Evolutionary conservation across 345 rosid species (phyloP).

Genomic region (Citrus trifoliata): DNA sequence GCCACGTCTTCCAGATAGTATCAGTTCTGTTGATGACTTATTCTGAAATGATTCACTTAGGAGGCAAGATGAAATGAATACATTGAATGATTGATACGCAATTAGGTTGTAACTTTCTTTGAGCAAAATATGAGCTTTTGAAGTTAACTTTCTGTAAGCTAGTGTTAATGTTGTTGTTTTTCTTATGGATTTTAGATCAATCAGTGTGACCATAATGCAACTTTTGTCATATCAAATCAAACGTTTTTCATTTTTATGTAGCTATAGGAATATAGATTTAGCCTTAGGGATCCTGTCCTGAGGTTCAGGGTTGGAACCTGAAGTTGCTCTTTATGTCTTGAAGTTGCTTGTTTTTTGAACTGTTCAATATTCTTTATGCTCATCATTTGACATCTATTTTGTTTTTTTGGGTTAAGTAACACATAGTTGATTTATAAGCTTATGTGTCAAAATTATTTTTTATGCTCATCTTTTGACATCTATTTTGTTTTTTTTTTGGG

Average conservation of each 20-base stretch:
- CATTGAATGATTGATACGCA: background rate
- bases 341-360: conserved; percentile 18
- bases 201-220: background rate
- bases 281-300: conserved; percentile 28
- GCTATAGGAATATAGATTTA: conserved; percentile 24
- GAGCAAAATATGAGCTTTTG: background rate
- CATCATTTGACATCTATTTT: conserved; percentile 25
- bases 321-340: conserved; percentile 25
- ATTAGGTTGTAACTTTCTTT: background rate
- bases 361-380: conserved; percentile 12
- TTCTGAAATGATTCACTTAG: background rate
- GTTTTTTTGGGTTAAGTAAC: conserved; percentile 15
- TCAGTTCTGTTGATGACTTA: background rate
- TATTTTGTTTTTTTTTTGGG: conserved; percentile 17
- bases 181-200: conserved; percentile 8
- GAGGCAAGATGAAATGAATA: background rate
- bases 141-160: background rate
- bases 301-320: conserved; percentile 19
- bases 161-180: background rate
- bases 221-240: conserved; percentile 12
- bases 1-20: background rate
- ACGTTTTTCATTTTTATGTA: background rate
- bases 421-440: background rate
- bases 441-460: background rate
- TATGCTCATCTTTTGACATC: conserved; percentile 16